These are phyloP conservation scores for Aegilops longissima DNA, from an alignment of 176 grass and related monocot species.

Conservation along the genomic window DNA sequence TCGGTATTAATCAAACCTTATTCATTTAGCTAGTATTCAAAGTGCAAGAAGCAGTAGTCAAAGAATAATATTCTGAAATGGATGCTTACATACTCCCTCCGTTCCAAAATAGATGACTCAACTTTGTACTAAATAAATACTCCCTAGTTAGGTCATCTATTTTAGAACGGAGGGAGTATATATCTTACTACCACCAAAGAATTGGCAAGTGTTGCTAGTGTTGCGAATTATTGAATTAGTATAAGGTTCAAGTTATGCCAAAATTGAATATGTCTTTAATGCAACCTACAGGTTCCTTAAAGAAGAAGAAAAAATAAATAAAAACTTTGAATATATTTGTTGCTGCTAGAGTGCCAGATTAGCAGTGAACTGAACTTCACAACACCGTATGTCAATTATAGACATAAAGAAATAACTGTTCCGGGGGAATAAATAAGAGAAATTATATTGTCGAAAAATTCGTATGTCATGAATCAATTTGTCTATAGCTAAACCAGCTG, in stretches of 20 bases:
- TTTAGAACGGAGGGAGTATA: no score
- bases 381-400: not conserved
- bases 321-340: not conserved
- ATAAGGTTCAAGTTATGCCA: not conserved
- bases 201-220: not conserved
- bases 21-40: not conserved
- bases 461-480: not conserved
- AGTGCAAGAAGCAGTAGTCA: not conserved
- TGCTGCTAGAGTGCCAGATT: not conserved
- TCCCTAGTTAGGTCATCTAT: no score
- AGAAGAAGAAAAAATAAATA: not conserved
- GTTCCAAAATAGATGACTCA: no score
- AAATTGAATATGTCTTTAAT: conserved; percentile 2
- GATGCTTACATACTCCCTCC: not conserved
- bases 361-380: not conserved
- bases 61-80: not conserved
- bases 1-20: not conserved
- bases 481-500: not conserved
- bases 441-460: not conserved
- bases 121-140: no score
- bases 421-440: not conserved
- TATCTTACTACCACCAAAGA: not conserved
- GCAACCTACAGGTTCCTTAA: not conserved
- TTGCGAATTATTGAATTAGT: not conserved
- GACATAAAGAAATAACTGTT: not conserved